Evolutionary conservation across 2,329 filamentous ascomycete genomes (phyloP).

Genomic region (Fusarium multiceps): DNA sequence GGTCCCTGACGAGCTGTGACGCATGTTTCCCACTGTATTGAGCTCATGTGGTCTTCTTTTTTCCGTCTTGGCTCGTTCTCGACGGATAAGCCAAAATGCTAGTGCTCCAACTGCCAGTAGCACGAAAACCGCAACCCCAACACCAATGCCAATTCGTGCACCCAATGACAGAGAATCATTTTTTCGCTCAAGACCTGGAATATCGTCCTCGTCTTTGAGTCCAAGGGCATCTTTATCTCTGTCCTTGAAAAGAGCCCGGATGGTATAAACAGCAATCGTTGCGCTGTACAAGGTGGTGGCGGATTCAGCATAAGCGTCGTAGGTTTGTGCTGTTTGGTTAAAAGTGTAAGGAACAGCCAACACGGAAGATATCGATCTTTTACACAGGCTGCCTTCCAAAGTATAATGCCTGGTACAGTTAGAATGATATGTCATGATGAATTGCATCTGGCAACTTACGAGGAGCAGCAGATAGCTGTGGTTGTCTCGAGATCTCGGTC

Average conservation of each 20-base stretch:
- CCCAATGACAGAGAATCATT: slow-evolving; percentile 43
- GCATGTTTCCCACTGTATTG: slow-evolving; percentile 36
- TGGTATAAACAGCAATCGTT: slow-evolving; percentile 53
- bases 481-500: slow-evolving; percentile 49
- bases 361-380: slow-evolving; percentile 51
- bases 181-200: slow-evolving; percentile 35
- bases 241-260: slow-evolving; percentile 54
- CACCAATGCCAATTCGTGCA: slow-evolving; percentile 52
- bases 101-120: slow-evolving; percentile 45
- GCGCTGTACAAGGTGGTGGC: slow-evolving; percentile 54
- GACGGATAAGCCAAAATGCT: slow-evolving; percentile 45
- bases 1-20: slow-evolving; percentile 12
- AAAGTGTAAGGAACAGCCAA: slow-evolving; percentile 53
- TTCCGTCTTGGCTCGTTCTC: slow-evolving; percentile 31
- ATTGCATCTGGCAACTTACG: slow-evolving; percentile 48
- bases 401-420: slow-evolving; percentile 49
- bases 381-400: slow-evolving; percentile 50
- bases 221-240: slow-evolving; percentile 51
- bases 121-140: slow-evolving; percentile 48
- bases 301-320: slow-evolving; percentile 50
- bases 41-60: slow-evolving; percentile 43
- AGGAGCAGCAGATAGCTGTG: slow-evolving; percentile 56
- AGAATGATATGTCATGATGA: slow-evolving; percentile 14
- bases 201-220: slow-evolving; percentile 50
- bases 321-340: slow-evolving; percentile 51